Conservation (phyloP, 371 early-diverging fungal species). For the Cokeromyces recurvatus region DNA sequence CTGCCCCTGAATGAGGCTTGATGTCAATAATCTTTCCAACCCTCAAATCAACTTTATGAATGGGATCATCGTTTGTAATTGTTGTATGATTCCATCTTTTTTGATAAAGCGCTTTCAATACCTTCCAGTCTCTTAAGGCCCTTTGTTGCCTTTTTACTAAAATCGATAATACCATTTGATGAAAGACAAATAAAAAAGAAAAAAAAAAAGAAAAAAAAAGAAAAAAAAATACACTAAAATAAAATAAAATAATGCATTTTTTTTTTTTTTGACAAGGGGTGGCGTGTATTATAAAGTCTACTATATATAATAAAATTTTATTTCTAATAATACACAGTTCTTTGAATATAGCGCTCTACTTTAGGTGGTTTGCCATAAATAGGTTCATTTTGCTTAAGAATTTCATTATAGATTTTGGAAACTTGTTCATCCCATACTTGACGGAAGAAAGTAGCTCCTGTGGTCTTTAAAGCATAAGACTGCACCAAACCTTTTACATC, state of each 20-base stretch:
- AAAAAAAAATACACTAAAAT: too few relatives aligned
- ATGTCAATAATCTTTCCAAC: constrained; percentile 70
- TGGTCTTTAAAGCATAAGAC: constrained; percentile 37
- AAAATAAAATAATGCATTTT: too few relatives aligned
- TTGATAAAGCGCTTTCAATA: too few relatives aligned
- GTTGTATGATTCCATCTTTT: not conserved
- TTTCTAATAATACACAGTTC: constrained; percentile 50
- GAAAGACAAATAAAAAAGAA: too few relatives aligned
- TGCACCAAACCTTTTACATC: constrained; percentile 46
- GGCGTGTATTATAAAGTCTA: too few relatives aligned
- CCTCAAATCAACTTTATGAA: constrained; percentile 65
- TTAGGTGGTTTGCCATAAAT: constrained; percentile 57
- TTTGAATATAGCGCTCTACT: constrained; percentile 45
- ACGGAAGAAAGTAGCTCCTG: constrained; percentile 73
- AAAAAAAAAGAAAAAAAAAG: too few relatives aligned
- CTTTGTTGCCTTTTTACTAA: too few relatives aligned
- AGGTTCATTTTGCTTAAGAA: constrained; percentile 50
- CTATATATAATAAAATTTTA: too few relatives aligned
- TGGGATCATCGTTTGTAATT: constrained; percentile 34
- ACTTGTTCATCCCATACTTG: constrained; percentile 53
- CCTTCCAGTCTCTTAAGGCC: too few relatives aligned
- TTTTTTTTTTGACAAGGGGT: too few relatives aligned
- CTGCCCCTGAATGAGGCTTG: constrained; percentile 66
- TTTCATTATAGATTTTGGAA: constrained; percentile 60
- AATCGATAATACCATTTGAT: too few relatives aligned